Conservation (phyloP, 1,139 yeast species). For the Keqinozyma sinolaborantium region DNA sequence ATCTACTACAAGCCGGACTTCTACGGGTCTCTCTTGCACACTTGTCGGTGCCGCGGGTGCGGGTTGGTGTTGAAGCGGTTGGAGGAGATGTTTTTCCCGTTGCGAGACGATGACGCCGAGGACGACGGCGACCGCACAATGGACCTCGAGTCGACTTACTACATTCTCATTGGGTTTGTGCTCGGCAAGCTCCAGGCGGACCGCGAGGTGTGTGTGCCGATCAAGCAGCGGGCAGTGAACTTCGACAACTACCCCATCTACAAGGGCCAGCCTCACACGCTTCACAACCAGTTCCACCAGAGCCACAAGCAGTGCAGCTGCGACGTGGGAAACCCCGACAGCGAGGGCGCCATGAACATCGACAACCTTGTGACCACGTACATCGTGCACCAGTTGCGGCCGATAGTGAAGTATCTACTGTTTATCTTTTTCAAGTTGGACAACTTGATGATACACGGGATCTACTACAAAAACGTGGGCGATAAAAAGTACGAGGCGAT, state of each 20-base stretch:
- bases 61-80: slow-evolving; percentile 23
- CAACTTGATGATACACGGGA: slow-evolving; percentile 35
- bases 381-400: slow-evolving; percentile 32
- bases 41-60: slow-evolving; percentile 38
- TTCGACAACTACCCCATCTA: slow-evolving; percentile 31
- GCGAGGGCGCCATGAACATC: slow-evolving; percentile 19
- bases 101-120: slow-evolving; percentile 13
- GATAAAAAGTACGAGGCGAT: slow-evolving; percentile 19
- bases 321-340: slow-evolving; percentile 21
- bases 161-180: slow-evolving; percentile 32
- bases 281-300: slow-evolving; percentile 31
- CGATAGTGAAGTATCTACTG: slow-evolving; percentile 25
- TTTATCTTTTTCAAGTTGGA: slow-evolving; percentile 23
- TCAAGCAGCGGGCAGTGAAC: slow-evolving; percentile 22
- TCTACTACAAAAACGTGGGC: slow-evolving; percentile 22
- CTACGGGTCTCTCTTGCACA: slow-evolving; percentile 32
- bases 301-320: slow-evolving; percentile 18
- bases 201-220: slow-evolving; percentile 37
- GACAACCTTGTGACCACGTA: slow-evolving; percentile 36
- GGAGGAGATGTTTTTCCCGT: slow-evolving; percentile 20
- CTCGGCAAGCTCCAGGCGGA: slow-evolving; percentile 36
- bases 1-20: slow-evolving; percentile 38
- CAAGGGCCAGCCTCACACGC: slow-evolving; percentile 36
- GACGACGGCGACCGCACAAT: slow-evolving; percentile 10
- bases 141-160: slow-evolving; percentile 28